Percentiles rank a stretch among this genome's conserved stretches.
These are phyloP conservation scores for Westerdykella aurantiaca DNA, from an alignment of 2,329 filamentous ascomycete species.

Conservation along the genomic window DNA sequence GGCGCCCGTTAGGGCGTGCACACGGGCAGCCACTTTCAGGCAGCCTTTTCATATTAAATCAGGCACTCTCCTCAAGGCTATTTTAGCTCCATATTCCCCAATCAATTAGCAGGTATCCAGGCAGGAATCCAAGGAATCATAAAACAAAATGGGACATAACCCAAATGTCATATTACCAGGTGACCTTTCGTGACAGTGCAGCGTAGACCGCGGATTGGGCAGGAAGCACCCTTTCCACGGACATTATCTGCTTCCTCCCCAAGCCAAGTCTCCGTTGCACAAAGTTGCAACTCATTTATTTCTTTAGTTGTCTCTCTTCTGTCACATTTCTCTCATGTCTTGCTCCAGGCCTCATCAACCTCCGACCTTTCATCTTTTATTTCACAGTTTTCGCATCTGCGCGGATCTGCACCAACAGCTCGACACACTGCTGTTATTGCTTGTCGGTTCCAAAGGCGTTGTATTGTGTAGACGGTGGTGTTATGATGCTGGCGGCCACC, in stretches of 20 bases:
- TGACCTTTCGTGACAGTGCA: background rate
- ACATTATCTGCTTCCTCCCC: background rate
- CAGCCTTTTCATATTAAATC: background rate
- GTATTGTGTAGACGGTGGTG: too few relatives aligned
- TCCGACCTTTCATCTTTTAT: too few relatives aligned
- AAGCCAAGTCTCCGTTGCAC: background rate
- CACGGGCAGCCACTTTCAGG: background rate
- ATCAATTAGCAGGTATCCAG: background rate
- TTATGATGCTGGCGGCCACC: too few relatives aligned
- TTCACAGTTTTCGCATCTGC: too few relatives aligned
- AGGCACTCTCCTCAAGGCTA: background rate
- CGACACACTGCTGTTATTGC: too few relatives aligned
- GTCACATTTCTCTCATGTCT: too few relatives aligned
- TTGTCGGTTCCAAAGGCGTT: too few relatives aligned
- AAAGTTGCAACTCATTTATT: background rate
- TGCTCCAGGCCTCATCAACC: too few relatives aligned
- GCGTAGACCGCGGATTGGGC: background rate
- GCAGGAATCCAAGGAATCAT: background rate
- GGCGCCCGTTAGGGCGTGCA: background rate
- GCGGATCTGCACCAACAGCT: too few relatives aligned
- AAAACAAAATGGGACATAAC: background rate
- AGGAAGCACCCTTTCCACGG: background rate
- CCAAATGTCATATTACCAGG: background rate
- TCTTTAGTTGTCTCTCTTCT: background rate
- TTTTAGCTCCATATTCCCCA: background rate